Evolutionary conservation across 345 rosid genomes (phyloP), one percentile per base, ranked within the genome.

Genomic region (Gynandropsis gynandra): DNA sequence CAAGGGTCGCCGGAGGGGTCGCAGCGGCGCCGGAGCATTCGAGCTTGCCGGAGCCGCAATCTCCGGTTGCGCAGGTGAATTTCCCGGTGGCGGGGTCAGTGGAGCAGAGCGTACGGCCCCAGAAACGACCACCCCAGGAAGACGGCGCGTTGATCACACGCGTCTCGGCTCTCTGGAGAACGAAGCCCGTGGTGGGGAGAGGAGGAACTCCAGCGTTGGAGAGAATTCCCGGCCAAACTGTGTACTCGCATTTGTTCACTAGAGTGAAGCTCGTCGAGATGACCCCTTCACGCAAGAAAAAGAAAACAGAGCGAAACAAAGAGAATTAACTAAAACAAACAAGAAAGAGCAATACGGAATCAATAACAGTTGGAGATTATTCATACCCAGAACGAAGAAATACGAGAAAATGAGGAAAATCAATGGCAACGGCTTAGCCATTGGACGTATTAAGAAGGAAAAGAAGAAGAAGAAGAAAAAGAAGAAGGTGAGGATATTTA

Each of bases 91-190:
- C 10, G 65, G 86, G 42, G 71, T 80, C 95, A 31, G 72, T 53
- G 38, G 83, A 17, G 73, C 98, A 90, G 47, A 41, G 71, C 10
- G 96, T 90, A 9, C 98, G 74, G 9, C 78, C 98, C 98, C 98
- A 90, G 69, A 90, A 66, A 10, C 96, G 74, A 61, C 98, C 98
- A 1, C 87, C 92, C 98, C 98, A 90, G 11, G 89, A 73, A 1
- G 87, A 14, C 0, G 98, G 98, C 5, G 89, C 81, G 18, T 68
- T 16, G 37, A 90, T 50, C 57, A 75, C 39, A 27, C 61, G 64
- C 34, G 82, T 43, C 65, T 87, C 85, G 9, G 84, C 93, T 24
- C 66, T 73, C 15, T 70, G 86, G 27, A 90, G 96, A 0, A 69
- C 38, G 73, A 90, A 90, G 16, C 98, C 98, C 29, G 98, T 87